Base-by-base conservation (phyloP, 805 yeast genomes). In the Cyberlindnera maritima region DNA sequence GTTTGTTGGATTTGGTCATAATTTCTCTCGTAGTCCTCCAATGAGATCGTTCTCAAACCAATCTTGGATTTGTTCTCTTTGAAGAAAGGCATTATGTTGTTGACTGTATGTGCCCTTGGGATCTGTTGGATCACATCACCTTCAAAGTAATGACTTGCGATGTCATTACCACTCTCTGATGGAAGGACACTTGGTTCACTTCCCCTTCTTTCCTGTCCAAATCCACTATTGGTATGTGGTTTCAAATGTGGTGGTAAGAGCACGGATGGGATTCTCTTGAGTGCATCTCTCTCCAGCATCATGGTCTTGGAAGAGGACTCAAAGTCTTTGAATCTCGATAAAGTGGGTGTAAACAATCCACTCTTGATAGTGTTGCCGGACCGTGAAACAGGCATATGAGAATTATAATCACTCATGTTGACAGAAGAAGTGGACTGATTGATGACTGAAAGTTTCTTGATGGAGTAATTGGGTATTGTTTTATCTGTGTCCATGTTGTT, bases 211-310 rank as follows among this genome's bases (percentile, higher is more conserved):
- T 41, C 43, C 17, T 33, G 41, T 12, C 36, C 35, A 26, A 33
- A 40, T 19, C 34, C 18, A 14, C 31, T 26, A 18, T 47, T 48
- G 11, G 42, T 53, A 20, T 52, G 57, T n/a, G 55, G 55, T 38
- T 52, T 55, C 39, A 60, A 31, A 44, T 60, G 64, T 2, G 64
- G 64, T 10, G 64, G 63, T 2, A 60, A 35, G 17, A 60, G 41
- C 7, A 44, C 62, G 36, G 52, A 48, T 12, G 64, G 64, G 12
- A 59, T 55, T 49, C 64, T 52, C 18, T 43, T 59, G 20, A 60
- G 38, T 2, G 63, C 63, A 43, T 58, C 60, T 41, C 60, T 52
- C 39, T 60, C 64, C 2, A 54, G 23, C 32, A 44, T 41, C 4
- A 59, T 21, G 13, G 37, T 47, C 36, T 47, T 57, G 2, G 52